Evolutionary conservation across 2,329 filamentous ascomycete genomes (phyloP), one percentile per base, ranked within the genome.

Genomic region (Sporothrix variecibatus): DNA sequence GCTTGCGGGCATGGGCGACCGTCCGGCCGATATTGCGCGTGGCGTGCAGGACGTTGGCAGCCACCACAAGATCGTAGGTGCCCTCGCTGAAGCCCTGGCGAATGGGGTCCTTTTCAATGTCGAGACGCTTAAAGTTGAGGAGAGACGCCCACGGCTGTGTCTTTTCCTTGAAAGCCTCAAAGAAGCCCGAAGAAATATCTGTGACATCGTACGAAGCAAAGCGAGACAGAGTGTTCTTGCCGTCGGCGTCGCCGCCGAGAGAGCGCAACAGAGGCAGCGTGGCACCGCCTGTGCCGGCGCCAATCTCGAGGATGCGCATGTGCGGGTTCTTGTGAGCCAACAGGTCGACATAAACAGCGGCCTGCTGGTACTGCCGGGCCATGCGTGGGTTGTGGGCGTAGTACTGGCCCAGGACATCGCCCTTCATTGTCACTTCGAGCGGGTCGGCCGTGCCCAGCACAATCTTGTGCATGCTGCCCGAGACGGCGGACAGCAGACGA

Each of bases 161-260:
- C 38, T 77, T 79, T 9, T 79, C 77, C 70, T 78, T 76, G 0
- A 82, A 82, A 0, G 78, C 75, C 28, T 82, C 81, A 60, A 86
- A 85, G 78, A 83, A 83, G 20, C 80, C 81, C 2, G 79, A 73
- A 2, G 81, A 81, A 26, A 84, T 81, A 73, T 86, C 84, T 0
- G 85, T 86, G 76, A 80, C 86, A 3, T 81, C 83, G 75, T 86
- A 87, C 12, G 67, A 60, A 1, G 43, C 20, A 26, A 77, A 72
- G n/a, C 73, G 72, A 3, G 74, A 40, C 17, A 65, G 69, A 2
- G 62, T 68, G 31, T 68, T 64, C 38, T 8, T 6, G 46, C 51
- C 72, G 60, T 71, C 71, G 34, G 23, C 72, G 8, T 49, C 56
- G 3, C 75, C 56, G 1, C 74, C 76, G 12, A 77, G 75, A 1